Evolutionary conservation across 495 filamentous ascomycete species (phyloP), one percentile per base, ranked within the genome.

Genomic region (Lineolata rhizophorae): DNA sequence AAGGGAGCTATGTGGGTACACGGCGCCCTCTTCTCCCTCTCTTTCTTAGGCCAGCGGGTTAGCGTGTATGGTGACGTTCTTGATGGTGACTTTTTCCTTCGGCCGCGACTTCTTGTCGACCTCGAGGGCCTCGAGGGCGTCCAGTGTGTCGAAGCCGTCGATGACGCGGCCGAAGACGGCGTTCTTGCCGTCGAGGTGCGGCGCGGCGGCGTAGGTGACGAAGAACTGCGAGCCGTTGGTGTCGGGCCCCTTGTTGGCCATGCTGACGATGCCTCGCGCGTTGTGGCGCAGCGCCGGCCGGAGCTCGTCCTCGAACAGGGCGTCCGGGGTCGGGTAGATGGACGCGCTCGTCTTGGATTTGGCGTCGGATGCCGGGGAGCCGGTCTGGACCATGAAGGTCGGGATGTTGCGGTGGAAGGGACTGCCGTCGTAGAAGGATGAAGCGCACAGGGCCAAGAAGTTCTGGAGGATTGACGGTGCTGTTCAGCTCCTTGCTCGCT

Each of bases 151-250:
- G 28, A 63, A 38, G 21, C 72, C 70, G 29, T 76, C 75, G 50
- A 72, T 43, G 29, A 95, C 66, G 52, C 78, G 76, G 17, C 87
- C 87, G 55, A 97, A 95, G 2, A 95, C 58, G 3, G 87, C 94
- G 48, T 93, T 97, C 37, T 79, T 67, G 3, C 87, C 90, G 55
- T 95, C 90, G 20, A 97, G 57, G 67, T 97, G 87, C 34, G 81
- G 72, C 27, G 82, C 80, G 17, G 76, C 64, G 29, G 74, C 81
- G 51, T 85, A 83, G 4, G 72, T 65, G 30, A 97, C 64, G 51
- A 92, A 97, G 50, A 95, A 97, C 56, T 97, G 87, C 39, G 76
- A 83, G 11, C 81, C 85, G 51, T 97, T 97, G 27, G 84, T 84
- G 5, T 64, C 64, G 2, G 76, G 61, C 0, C 70, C 70, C 32